Evolutionary conservation across 164 flowering plant genomes (phyloP).

Genomic region (Vitis cinerea): DNA sequence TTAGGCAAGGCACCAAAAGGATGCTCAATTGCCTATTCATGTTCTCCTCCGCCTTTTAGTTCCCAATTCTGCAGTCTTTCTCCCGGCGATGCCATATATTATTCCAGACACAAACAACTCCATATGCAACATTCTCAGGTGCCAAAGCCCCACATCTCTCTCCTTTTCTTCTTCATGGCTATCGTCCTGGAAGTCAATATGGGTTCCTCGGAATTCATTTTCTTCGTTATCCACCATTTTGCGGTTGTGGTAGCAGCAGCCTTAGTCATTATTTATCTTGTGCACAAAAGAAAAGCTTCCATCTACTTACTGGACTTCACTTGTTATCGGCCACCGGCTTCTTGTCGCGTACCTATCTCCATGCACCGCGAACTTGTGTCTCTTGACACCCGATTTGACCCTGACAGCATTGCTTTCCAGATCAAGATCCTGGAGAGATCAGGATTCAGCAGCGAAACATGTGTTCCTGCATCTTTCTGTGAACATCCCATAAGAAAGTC

Average conservation of each 20-base stretch:
- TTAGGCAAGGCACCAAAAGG: too few relatives aligned
- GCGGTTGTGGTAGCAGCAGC: not conserved
- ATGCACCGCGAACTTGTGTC: slow-evolving; percentile 21
- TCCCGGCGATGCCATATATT: too few relatives aligned
- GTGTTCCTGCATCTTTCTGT: slow-evolving; percentile 11
- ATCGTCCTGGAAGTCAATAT: too few relatives aligned
- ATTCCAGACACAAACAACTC: too few relatives aligned
- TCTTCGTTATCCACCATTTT: slow-evolving; percentile 2
- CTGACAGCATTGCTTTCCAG: slow-evolving; percentile 22
- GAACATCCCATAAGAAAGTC: slow-evolving; percentile 14
- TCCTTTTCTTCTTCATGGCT: too few relatives aligned
- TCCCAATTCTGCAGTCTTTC: too few relatives aligned
- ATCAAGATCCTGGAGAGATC: slow-evolving; percentile 26
- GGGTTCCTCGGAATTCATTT: not conserved
- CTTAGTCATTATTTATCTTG: not conserved
- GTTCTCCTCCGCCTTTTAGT: too few relatives aligned
- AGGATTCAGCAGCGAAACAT: slow-evolving; percentile 30
- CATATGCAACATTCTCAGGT: too few relatives aligned
- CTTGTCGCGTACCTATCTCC: slow-evolving; percentile 24
- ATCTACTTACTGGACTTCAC: slow-evolving; percentile 27
- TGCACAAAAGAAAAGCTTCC: slow-evolving; percentile 12
- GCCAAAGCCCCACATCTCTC: too few relatives aligned
- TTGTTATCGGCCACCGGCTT: slow-evolving; percentile 27
- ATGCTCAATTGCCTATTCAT: too few relatives aligned
- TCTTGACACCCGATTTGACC: not conserved